Evolutionary conservation across 2,329 filamentous ascomycete genomes (phyloP).

Genomic region (Scytalidium sp.): DNA sequence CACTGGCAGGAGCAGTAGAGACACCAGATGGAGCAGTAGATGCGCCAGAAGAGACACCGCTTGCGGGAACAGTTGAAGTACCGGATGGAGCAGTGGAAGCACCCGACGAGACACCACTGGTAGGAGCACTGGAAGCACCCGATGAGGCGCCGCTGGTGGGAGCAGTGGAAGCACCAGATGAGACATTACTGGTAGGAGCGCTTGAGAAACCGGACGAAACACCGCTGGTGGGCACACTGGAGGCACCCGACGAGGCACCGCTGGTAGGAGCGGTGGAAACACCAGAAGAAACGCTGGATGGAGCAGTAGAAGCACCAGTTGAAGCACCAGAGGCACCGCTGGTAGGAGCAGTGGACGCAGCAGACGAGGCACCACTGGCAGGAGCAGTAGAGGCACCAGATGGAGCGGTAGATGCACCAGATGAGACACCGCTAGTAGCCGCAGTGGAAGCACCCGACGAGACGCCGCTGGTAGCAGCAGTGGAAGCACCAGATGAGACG

Average conservation of each 20-base stretch:
- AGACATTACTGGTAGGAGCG: too few relatives aligned
- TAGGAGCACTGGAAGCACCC: background rate
- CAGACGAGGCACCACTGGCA: too few relatives aligned
- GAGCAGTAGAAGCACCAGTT: background rate
- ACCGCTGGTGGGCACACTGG: too few relatives aligned
- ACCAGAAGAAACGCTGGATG: background rate
- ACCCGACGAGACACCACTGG: background rate
- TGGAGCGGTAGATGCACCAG: too few relatives aligned
- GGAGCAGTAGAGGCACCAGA: too few relatives aligned
- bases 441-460: background rate
- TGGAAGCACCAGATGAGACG: background rate
- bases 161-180: slow-evolving; percentile 23
- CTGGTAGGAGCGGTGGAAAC: background rate
- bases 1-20: background rate
- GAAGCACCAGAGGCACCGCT: background rate
- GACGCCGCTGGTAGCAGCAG: slow-evolving; percentile 18
- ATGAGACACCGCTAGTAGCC: background rate
- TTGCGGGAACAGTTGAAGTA: too few relatives aligned
- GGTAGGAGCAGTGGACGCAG: too few relatives aligned
- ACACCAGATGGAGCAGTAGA: background rate
- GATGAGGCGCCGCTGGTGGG: slow-evolving; percentile 30
- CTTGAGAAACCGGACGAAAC: background rate
- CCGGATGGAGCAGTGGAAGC: background rate
- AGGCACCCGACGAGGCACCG: too few relatives aligned
- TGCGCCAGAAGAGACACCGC: background rate